These are phyloP conservation scores for Aurantiochytrium sp. DNA, from an alignment of 108 stramenopile genomes.

Conservation along the genomic window DNA sequence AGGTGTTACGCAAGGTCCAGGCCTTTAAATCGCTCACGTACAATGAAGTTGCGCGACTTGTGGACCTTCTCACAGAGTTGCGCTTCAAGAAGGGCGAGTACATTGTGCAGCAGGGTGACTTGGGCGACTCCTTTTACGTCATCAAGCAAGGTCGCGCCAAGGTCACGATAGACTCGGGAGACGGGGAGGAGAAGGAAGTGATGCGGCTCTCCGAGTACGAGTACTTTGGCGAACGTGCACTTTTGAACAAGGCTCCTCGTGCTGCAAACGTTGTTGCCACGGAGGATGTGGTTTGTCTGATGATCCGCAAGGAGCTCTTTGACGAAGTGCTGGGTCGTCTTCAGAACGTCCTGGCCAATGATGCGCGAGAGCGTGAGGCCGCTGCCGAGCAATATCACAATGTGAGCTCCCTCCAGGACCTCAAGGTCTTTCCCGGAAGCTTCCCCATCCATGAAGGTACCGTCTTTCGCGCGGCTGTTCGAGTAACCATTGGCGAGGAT, in stretches of 20 bases:
- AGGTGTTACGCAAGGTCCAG: slow-evolving; percentile 20
- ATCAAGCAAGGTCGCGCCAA: slow-evolving; percentile 20
- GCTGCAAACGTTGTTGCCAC: neutral
- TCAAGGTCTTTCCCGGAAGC: neutral
- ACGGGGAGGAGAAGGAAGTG: neutral
- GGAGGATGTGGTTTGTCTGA: neutral
- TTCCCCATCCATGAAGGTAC: neutral
- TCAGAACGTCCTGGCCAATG: neutral
- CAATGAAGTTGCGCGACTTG: slow-evolving; percentile 10
- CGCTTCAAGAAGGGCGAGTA: slow-evolving; percentile 1
- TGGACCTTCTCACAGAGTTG: slow-evolving; percentile 10
- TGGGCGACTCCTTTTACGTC: slow-evolving; percentile 27
- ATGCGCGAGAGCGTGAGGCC: neutral
- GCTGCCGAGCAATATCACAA: neutral
- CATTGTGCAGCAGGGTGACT: slow-evolving; percentile 24
- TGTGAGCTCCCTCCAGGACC: neutral
- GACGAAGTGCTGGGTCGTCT: slow-evolving; percentile 1
- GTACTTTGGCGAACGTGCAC: slow-evolving; percentile 38
- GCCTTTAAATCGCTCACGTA: slow-evolving; percentile 19
- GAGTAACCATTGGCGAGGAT: neutral
- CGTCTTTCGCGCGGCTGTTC: neutral
- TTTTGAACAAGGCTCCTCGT: slow-evolving; percentile 15
- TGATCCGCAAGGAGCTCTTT: slow-evolving; percentile 18
- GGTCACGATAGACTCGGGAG: neutral
- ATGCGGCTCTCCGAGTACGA: slow-evolving; percentile 17